A percentile compares a stretch with the other conserved stretches of the same genome.
Evolutionary conservation across 345 rosid genomes (phyloP).

Genomic region (Linum usitatissimum): DNA sequence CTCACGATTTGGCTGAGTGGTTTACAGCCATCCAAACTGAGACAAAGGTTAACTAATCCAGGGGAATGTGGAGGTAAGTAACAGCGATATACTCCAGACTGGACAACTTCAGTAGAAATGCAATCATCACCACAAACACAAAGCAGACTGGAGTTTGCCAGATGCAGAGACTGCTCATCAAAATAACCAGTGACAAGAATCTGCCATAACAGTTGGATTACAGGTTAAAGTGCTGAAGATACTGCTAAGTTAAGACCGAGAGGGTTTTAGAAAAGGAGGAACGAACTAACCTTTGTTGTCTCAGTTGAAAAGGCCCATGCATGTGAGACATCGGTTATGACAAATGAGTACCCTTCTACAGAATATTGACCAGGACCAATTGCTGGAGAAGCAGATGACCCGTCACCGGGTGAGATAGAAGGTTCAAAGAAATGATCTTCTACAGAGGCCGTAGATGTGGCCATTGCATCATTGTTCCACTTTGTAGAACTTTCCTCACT

Average conservation of each 20-base stretch:
- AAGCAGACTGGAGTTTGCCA: constrained; percentile 43
- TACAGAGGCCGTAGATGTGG: constrained; percentile 38
- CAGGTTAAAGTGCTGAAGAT: not conserved
- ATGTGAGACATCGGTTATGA: constrained; percentile 71
- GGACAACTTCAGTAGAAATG: constrained; percentile 51
- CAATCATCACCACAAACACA: constrained; percentile 65
- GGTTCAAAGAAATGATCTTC: constrained; percentile 37
- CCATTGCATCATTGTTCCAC: constrained; percentile 56
- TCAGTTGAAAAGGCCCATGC: constrained; percentile 71
- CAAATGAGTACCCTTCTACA: constrained; percentile 39
- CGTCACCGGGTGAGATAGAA: constrained; percentile 32
- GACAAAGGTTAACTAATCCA: constrained; percentile 53
- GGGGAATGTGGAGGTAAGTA: constrained; percentile 53
- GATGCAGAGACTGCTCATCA: constrained; percentile 40
- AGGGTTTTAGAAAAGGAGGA: constrained; percentile 4
- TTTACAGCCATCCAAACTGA: constrained; percentile 66
- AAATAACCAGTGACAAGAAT: constrained; percentile 64
- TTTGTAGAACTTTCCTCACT: constrained; percentile 79
- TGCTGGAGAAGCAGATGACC: constrained; percentile 33
- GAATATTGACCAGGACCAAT: constrained; percentile 25
- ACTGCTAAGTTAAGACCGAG: not conserved
- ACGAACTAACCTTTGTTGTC: constrained; percentile 59
- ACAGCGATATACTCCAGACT: constrained; percentile 81
- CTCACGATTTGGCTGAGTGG: constrained; percentile 68
- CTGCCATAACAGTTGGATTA: constrained; percentile 27